A percentile compares a stretch with the other conserved stretches of the same genome.
Evolutionary conservation across 2,329 filamentous ascomycete species (phyloP).

Genomic region (Tolypocladium tropicale): DNA sequence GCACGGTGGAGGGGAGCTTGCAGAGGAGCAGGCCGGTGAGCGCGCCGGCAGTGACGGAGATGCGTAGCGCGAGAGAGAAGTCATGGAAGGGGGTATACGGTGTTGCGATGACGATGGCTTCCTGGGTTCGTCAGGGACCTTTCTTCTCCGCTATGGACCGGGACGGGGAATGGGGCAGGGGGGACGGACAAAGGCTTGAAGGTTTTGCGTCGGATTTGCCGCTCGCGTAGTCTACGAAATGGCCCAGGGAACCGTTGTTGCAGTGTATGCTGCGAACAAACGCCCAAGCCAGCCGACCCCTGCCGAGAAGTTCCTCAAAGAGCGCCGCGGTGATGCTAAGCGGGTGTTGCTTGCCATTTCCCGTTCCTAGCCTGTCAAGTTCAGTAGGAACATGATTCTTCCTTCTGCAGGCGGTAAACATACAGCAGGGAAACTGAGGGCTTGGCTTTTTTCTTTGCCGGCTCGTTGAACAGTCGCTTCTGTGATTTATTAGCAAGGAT

Average conservation of each 20-base stretch:
- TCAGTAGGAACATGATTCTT: neutral
- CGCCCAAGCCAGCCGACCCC: neutral
- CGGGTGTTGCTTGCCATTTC: neutral
- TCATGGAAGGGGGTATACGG: neutral
- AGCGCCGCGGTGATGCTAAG: neutral
- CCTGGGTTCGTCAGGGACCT: neutral
- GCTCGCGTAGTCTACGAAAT: neutral
- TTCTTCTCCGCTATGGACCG: neutral
- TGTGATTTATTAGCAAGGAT: neutral
- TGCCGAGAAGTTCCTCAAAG: neutral
- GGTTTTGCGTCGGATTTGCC: neutral
- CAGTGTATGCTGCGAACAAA: neutral
- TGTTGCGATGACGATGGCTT: neutral
- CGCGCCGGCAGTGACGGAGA: neutral
- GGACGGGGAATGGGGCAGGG: neutral
- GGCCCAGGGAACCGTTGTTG: neutral
- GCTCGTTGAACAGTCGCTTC: neutral
- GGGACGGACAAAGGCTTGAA: neutral
- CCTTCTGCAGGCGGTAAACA: neutral
- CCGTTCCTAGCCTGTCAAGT: neutral
- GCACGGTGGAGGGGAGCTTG: neutral
- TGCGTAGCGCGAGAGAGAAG: neutral
- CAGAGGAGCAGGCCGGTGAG: neutral
- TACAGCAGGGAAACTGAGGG: neutral
- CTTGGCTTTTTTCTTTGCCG: neutral